Evolutionary conservation across 2,329 filamentous ascomycete species (phyloP).

Genomic region (Parastagonospora nodorum): DNA sequence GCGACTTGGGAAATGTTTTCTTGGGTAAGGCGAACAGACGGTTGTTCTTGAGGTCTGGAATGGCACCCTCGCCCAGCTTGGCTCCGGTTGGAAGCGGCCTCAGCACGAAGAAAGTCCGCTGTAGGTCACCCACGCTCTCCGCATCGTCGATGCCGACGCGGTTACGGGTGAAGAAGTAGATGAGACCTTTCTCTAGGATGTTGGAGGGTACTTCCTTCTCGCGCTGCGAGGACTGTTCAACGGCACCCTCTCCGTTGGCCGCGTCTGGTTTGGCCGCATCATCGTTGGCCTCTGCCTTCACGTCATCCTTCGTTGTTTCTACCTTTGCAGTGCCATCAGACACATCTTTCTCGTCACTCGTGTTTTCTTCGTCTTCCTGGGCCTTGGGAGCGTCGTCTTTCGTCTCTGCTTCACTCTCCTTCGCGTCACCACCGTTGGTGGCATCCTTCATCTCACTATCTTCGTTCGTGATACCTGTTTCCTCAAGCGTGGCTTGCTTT

Average conservation of each 20-base stretch:
- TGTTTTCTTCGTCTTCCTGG: conserved; percentile 24
- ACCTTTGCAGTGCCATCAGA: conserved; percentile 6
- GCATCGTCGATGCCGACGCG: conserved; percentile 76
- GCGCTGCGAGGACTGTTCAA: conserved; percentile 57
- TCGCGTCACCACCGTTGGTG: conserved; percentile 8
- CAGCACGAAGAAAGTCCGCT: conserved; percentile 79
- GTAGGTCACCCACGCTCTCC: conserved; percentile 71
- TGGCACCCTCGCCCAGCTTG: conserved; percentile 65
- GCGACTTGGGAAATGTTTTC: conserved; percentile 75
- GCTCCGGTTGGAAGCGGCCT: conserved; percentile 72
- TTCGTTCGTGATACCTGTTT: conserved; percentile 51
- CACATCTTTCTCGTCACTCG: conserved; percentile 5
- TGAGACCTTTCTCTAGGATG: conserved; percentile 83
- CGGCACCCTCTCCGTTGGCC: conserved; percentile 39
- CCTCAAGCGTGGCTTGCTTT: conserved; percentile 60
- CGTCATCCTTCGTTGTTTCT: conserved; percentile 14
- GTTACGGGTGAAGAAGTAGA: conserved; percentile 88
- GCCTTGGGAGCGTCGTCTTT: conserved; percentile 13
- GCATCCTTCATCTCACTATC: conserved; percentile 35
- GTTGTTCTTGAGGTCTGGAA: conserved; percentile 64
- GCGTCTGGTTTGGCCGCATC: conserved; percentile 3
- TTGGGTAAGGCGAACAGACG: conserved; percentile 81
- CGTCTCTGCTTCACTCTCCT: conserved; percentile 4
- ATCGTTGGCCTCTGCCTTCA: conserved; percentile 29
- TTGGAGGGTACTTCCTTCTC: conserved; percentile 60